Evolutionary conservation across 2,329 filamentous ascomycete genomes (phyloP), one percentile per base, ranked within the genome.

Genomic region (Colletotrichum somersetense): DNA sequence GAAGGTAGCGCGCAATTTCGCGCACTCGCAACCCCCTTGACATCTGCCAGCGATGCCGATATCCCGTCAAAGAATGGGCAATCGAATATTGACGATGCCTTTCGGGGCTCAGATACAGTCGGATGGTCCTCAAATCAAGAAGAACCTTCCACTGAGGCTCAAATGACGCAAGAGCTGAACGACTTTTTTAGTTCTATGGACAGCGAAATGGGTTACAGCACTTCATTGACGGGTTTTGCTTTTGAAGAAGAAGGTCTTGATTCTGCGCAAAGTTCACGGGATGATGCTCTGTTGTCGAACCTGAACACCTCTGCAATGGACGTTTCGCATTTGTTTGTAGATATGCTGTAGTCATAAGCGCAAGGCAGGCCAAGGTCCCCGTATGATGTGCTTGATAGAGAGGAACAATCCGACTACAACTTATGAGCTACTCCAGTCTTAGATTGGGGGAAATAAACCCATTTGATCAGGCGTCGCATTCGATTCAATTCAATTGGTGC

Each of bases 101-200:
- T 30, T 5, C 52, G 42, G 26, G 26, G 26, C 2, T 1, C 26
- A 0, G 57, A 62, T 1, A 11, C 38, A 0, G 44, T 11, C 16
- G n/a, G 11, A 10, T 71, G 64, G 68, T 52, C 53, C 10, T 6
- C 48, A 2, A 50, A 23, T 1, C 30, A 20, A 30, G 42, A 16
- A 1, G 68, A 68, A n/a, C 57, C 64, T 6, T 44, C 46, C 11
- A 67, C n/a, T 0, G 59, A 68, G 2, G 38, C 48, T n/a, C 65
- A 69, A 11, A 72, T 72, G 50, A 53, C 69, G 12, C 69, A 72
- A 30, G 69, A 72, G 26, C n/a, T 72, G 20, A 69, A 48, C 38
- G 66, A 61, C 14, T 72, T 72, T 20, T 72, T 72, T 58, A 63
- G 55, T 20, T 55, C 69, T 5, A 69, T 72, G 46, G 69, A 69